Base-by-base conservation (phyloP, 23 red algal genomes). In the Cyanidioschyzon merolae region DNA sequence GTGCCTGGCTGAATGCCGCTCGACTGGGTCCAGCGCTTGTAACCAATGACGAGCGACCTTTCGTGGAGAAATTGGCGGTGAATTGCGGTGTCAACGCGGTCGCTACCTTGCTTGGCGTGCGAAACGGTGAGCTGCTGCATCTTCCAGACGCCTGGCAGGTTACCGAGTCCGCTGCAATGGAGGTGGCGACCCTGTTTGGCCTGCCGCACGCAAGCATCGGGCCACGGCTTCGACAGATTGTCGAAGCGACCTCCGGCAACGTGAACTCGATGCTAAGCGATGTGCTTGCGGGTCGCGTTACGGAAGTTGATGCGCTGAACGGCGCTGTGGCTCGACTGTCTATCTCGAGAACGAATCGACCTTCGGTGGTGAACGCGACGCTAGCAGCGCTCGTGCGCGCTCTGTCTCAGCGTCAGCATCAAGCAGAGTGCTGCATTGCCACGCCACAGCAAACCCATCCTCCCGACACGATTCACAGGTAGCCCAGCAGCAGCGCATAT, bases 41-140 rank as follows among this genome's bases (percentile, higher is more conserved):
- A 7, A 7, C 3, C 2, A 15, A 25, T 7, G 63, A 71, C 30
- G 63, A 32, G 63, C 63, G 63, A 25, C 63, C 21, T 35, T 71
- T 25, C n/a, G n/a, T 71, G 12, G 63, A 32, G n/a, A 71, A 71
- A 27, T 7, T 71, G 21, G 63, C 63, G 78, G 45, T 81, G 1
- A 81, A 81, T n/a, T 81, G 78, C 25, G 78, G 39, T 7, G 41
- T 81, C 21, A 81, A 81, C 68, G 41, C 78, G 38, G 59, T 81
- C 39, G 78, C 78, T 15, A 57, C 40, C 7, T 39, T 81, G 36
- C 1, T 68, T 15, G 58, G 25, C 1, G 57, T 26, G 0, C 37
- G 45, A 26, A 81, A 81, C n/a, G 78, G 78, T 1, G 25, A 18
- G 1, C 34, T 81, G 2, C 12, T 71, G 63, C n/a, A 32, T 7